Conservation (phyloP, 495 filamentous ascomycete species). For the Penicillium pulvis region DNA sequence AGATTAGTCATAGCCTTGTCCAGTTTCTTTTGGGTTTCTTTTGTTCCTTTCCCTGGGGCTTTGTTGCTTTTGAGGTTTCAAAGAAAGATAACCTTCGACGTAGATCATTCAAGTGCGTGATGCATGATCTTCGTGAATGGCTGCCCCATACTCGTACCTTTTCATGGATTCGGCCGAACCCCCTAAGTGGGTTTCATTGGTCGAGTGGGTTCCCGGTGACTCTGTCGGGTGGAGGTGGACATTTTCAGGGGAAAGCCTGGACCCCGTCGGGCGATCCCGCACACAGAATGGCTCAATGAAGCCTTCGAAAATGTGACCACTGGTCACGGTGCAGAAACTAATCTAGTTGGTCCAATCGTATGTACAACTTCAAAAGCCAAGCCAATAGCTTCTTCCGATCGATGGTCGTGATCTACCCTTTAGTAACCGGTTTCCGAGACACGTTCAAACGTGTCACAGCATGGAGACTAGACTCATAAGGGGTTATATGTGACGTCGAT, state of each 20-base stretch:
- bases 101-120: neutral
- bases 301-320: neutral
- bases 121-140: neutral
- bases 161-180: neutral
- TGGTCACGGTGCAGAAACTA: neutral
- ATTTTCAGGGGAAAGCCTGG: constrained; percentile 1
- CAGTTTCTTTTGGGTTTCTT: neutral
- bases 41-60: neutral
- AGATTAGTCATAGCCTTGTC: neutral
- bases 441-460: neutral
- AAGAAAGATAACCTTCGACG: neutral
- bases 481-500: neutral
- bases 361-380: neutral
- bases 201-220: neutral
- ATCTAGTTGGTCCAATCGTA: neutral
- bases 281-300: neutral
- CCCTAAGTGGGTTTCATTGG: neutral
- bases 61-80: neutral
- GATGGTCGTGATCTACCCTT: neutral
- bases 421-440: neutral
- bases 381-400: neutral
- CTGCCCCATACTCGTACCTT: neutral
- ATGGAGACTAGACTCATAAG: too few relatives aligned
- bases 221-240: neutral
- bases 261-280: neutral